Conservation (phyloP, 352 stramenopile genomes). For the Blastocystis sp. region DNA sequence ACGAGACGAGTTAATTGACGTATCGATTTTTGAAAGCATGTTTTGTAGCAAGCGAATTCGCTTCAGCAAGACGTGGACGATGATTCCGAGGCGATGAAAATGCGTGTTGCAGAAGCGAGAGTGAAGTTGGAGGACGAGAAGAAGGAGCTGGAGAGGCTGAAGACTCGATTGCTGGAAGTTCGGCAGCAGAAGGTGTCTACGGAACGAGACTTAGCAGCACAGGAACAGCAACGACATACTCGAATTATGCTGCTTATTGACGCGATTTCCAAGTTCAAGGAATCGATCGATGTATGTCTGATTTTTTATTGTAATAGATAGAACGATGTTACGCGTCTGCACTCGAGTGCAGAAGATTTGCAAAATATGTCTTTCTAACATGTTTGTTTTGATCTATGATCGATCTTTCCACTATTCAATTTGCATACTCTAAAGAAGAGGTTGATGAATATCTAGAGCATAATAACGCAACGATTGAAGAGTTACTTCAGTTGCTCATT, state of each 20-base stretch:
- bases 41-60: not conserved
- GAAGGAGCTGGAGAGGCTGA: not conserved
- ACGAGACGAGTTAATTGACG: not conserved
- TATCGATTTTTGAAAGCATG: not conserved
- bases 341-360: not conserved
- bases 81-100: not conserved
- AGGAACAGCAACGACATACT: conserved; percentile 1
- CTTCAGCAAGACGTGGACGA: not conserved
- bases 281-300: conserved; percentile 19
- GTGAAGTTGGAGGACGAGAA: not conserved
- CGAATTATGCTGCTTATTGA: conserved; percentile 13
- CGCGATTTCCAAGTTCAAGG: conserved; percentile 23
- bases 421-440: conserved; percentile 22
- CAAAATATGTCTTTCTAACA: not conserved
- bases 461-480: not conserved
- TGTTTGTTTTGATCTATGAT: conserved; percentile 38
- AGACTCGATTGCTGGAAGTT: not conserved
- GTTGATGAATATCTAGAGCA: not conserved
- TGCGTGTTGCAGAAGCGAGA: not conserved
- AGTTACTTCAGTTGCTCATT: conserved; percentile 21
- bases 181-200: not conserved
- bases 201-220: not conserved
- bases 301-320: not conserved
- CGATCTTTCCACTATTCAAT: not conserved
- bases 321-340: conserved; percentile 8